phyloP scores from a whole-genome alignment of 768 basidiomycete species.

The Boletus sensibilis region DNA sequence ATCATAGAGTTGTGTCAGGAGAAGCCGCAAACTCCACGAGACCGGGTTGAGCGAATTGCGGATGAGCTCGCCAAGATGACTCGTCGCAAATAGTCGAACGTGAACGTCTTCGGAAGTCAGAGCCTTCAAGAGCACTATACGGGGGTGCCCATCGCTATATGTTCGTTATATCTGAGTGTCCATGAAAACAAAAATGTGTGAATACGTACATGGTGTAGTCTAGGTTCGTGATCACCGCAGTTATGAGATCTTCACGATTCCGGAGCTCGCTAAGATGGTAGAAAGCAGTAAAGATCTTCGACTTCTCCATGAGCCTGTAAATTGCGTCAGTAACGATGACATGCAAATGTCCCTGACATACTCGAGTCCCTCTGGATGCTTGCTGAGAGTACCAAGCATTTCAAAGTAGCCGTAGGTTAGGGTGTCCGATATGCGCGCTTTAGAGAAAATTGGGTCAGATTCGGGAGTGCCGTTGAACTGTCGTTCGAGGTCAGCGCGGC shows the following conservation, averaged over 20 bases:
- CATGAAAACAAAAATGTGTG: not conserved
- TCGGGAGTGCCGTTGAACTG: slow-evolving; percentile 73
- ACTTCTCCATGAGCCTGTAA: slow-evolving; percentile 80
- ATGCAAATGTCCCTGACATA: slow-evolving; percentile 38
- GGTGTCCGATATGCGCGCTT: slow-evolving; percentile 74
- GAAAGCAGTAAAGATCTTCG: slow-evolving; percentile 92
- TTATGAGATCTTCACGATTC: slow-evolving; percentile 89
- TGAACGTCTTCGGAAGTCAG: slow-evolving; percentile 92
- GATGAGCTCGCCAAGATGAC: slow-evolving; percentile 80
- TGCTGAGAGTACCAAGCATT: slow-evolving; percentile 91
- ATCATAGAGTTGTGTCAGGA: slow-evolving; percentile 95
- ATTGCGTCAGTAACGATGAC: slow-evolving; percentile 1
- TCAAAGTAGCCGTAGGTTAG: slow-evolving; percentile 92
- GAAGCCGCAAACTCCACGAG: slow-evolving; percentile 86
- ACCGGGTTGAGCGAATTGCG: slow-evolving; percentile 60
- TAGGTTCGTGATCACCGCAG: slow-evolving; percentile 84
- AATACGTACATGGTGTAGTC: slow-evolving; percentile 81
- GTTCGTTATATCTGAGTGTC: slow-evolving; percentile 3
- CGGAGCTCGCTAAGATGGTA: slow-evolving; percentile 92
- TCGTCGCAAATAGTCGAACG: slow-evolving; percentile 84
- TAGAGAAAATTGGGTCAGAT: slow-evolving; percentile 82
- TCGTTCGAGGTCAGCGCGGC: not conserved
- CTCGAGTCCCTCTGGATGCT: slow-evolving; percentile 87
- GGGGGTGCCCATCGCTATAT: slow-evolving; percentile 85
- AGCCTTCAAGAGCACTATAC: slow-evolving; percentile 91